Evolutionary conservation across 495 filamentous ascomycete species (phyloP), one percentile per base, ranked within the genome.

Genomic region (Neurospora hispaniola): DNA sequence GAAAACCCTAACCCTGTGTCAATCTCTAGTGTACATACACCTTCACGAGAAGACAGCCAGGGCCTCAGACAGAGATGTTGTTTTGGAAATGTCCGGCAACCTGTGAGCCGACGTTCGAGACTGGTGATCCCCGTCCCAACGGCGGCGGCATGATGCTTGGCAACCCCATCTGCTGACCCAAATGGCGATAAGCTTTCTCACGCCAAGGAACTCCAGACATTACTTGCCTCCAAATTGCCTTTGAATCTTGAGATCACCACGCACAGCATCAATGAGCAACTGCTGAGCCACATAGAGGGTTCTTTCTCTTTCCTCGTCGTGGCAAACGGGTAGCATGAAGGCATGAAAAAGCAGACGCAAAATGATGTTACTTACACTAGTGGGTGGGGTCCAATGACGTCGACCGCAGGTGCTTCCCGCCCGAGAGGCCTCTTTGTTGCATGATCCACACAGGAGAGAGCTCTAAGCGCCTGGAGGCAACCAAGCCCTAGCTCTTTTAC

Each of bases 391-490:
- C 80, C 78, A 80, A 81, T 81, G 79, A 81, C 78, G 78, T 82
- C 79, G 77, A 9, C 43, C 39, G 39, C 68, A 76, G 69, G 38
- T 66, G 54, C 54, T 66, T 66, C 54, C 6, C 66, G 38, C 54
- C 6, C 66, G 38, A 74, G 79, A 79, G 78, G 78, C 78, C 78
- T 79, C 78, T 43, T 62, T 38, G 54, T 31, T 74, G 74, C 74
- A 43, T 76, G 74, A 75, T 77, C 78, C 79, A 81, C 76, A 80
- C 77, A 81, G 69, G 68, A 35, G 42, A 27, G 69, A 46, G 46
- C 77, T 77, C 73, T 82, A 82, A 82, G 80, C 80, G 80, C 80
- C 77, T 73, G 71, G 73, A 69, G 70, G 69, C 54, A 66, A 35
- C 54, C 54, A 35, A 35, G 35, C 27, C 27, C 54, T 27, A 66